Evolutionary conservation across 75 land plant species (phyloP).

Genomic region (Cunninghamia lanceolata): DNA sequence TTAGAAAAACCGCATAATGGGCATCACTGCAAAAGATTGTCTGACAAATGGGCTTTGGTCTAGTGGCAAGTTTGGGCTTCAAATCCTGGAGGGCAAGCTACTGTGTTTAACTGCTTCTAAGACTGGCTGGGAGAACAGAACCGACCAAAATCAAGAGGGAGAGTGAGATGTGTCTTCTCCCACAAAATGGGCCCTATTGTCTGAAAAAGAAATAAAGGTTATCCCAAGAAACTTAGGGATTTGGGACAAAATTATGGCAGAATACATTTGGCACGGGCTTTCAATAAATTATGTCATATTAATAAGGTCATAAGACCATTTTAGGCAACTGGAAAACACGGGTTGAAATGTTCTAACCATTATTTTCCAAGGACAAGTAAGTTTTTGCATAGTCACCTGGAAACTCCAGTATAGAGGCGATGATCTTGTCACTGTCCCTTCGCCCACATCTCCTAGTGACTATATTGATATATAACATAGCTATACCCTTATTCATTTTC

Average conservation of each 20-base stretch:
- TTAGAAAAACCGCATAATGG: background rate
- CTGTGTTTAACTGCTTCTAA: background rate
- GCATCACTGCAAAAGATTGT: background rate
- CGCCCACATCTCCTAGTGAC: background rate
- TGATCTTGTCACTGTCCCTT: background rate
- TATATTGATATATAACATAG: background rate
- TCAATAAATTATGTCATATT: background rate
- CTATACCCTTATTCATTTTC: background rate
- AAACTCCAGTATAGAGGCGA: background rate
- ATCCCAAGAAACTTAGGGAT: background rate
- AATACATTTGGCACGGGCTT: background rate
- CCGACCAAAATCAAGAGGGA: background rate
- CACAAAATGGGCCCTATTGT: background rate
- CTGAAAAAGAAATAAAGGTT: background rate
- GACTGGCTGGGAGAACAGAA: background rate
- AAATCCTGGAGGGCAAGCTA: background rate
- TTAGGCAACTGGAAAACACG: background rate
- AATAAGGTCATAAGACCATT: background rate
- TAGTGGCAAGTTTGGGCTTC: background rate
- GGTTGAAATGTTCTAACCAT: background rate
- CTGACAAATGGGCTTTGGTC: background rate
- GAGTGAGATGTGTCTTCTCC: background rate
- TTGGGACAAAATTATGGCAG: background rate
- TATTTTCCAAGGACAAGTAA: background rate
- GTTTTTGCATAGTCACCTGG: background rate